Conservation (phyloP, 495 filamentous ascomycete genomes). For the Podospora didyma region DNA sequence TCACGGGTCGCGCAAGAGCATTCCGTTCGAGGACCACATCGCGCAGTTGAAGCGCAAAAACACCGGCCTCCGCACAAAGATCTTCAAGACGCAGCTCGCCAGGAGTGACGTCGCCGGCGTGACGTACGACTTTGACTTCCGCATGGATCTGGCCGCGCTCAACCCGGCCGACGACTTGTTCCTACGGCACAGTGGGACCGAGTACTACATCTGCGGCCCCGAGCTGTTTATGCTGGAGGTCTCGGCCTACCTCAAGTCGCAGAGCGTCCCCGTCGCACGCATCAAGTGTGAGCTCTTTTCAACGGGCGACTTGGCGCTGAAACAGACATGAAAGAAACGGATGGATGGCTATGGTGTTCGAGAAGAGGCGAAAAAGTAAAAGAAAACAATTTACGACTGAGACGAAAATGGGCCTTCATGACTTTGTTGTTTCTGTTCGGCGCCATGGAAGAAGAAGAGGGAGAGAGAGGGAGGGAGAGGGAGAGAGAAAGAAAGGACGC, state of each 20-base stretch:
- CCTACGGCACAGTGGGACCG: conserved; percentile 46
- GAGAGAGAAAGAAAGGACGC: no score
- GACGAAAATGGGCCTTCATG: no score
- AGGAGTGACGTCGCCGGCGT: conserved; percentile 46
- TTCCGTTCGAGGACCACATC: conserved; percentile 53
- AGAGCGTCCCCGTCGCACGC: conserved; percentile 49
- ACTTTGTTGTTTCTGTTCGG: no score
- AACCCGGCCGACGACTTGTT: conserved; percentile 44
- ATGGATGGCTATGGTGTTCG: no score
- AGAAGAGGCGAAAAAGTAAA: no score
- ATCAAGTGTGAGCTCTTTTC: conserved; percentile 68
- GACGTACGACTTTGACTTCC: conserved; percentile 53
- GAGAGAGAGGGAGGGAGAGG: no score
- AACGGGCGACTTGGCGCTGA: conserved; percentile 46
- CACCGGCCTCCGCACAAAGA: conserved; percentile 30
- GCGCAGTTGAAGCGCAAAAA: conserved; percentile 32
- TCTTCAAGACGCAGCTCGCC: conserved; percentile 39
- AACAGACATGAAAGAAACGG: background rate
- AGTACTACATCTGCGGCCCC: conserved; percentile 71
- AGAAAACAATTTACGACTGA: no score
- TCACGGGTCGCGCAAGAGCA: conserved; percentile 52
- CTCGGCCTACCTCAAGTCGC: conserved; percentile 42
- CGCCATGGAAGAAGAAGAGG: no score
- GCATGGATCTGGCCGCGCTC: conserved; percentile 53
- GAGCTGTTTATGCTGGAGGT: conserved; percentile 61